These are phyloP conservation scores for Fomitiporia mediterranea DNA, from an alignment of 1,284 basidiomycete species.

Conservation along the genomic window DNA sequence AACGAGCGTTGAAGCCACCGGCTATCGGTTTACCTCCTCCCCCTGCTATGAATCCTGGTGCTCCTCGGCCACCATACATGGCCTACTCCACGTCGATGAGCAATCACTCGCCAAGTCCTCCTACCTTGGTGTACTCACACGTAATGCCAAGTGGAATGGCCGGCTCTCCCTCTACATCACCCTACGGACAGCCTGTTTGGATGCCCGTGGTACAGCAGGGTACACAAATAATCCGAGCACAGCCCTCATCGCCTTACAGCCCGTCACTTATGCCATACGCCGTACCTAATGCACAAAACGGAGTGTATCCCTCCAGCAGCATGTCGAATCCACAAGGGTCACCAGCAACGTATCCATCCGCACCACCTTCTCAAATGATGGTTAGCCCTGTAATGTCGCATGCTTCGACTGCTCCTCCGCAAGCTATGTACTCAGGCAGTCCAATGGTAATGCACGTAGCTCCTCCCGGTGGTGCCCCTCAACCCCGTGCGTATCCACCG, in stretches of 20 bases:
- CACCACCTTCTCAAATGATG: slow-evolving; percentile 43
- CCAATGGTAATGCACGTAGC: slow-evolving; percentile 62
- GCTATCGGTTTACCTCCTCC: slow-evolving; percentile 33
- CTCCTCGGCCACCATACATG: slow-evolving; percentile 48
- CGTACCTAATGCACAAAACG: slow-evolving; percentile 41
- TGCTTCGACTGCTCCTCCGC: slow-evolving; percentile 36
- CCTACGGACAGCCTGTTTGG: slow-evolving; percentile 64
- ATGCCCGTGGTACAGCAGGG: slow-evolving; percentile 50
- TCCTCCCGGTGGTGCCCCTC: slow-evolving; percentile 23
- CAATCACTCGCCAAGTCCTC: slow-evolving; percentile 55
- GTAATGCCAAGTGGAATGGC: slow-evolving; percentile 55
- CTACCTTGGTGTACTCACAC: slow-evolving; percentile 56
- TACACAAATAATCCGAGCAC: slow-evolving; percentile 50
- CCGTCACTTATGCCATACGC: slow-evolving; percentile 60
- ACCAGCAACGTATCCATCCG: slow-evolving; percentile 40
- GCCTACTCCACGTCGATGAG: slow-evolving; percentile 63
- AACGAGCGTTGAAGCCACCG: slow-evolving; percentile 28
- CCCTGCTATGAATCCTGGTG: slow-evolving; percentile 35
- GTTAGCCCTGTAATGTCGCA: slow-evolving; percentile 68
- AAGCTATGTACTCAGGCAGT: slow-evolving; percentile 56
- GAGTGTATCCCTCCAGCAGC: slow-evolving; percentile 45
- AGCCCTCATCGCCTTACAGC: slow-evolving; percentile 55
- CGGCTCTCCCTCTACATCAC: slow-evolving; percentile 36
- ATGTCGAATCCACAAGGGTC: slow-evolving; percentile 32
- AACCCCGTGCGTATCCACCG: slow-evolving; percentile 15